phyloP scores from a whole-genome alignment of 2,329 filamentous ascomycete genomes.

The Colletotrichum lupini region DNA sequence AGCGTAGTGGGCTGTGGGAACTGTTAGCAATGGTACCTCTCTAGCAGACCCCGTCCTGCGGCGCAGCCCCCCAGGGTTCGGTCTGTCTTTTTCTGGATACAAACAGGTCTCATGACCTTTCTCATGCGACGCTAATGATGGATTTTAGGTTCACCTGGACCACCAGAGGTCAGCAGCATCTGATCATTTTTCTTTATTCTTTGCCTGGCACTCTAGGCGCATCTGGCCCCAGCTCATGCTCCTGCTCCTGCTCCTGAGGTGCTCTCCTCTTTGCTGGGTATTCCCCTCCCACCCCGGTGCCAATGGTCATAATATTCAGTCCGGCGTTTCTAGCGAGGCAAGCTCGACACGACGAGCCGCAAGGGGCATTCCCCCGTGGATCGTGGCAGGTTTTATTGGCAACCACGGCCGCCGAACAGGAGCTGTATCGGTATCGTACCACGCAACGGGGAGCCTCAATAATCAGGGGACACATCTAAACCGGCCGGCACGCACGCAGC shows the following conservation, averaged over 20 bases:
- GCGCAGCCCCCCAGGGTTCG: conserved; percentile 28
- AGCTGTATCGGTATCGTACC: neutral
- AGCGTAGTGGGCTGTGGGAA: neutral
- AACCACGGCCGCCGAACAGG: neutral
- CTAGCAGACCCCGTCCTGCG: conserved; percentile 12
- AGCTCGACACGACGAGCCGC: neutral
- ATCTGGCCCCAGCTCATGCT: neutral
- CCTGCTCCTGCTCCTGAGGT: neutral
- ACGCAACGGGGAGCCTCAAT: neutral
- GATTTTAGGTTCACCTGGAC: conserved; percentile 38
- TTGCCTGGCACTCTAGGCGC: neutral
- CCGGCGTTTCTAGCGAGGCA: neutral
- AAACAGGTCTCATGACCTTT: conserved; percentile 38
- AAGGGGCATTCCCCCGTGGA: neutral
- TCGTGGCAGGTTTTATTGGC: neutral
- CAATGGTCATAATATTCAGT: neutral
- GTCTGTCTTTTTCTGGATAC: conserved; percentile 35
- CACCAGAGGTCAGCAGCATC: conserved; percentile 36
- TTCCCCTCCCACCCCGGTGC: too few relatives aligned
- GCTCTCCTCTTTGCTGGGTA: neutral
- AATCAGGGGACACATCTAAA: conserved; percentile 4
- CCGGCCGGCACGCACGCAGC: conserved; percentile 13
- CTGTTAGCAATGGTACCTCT: conserved; percentile 26
- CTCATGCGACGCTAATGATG: conserved; percentile 35
- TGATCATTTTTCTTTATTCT: conserved; percentile 25